Percentiles rank a stretch among this genome's conserved stretches.
Conservation (phyloP, 1,284 basidiomycete genomes). For the Fomes fomentarius region DNA sequence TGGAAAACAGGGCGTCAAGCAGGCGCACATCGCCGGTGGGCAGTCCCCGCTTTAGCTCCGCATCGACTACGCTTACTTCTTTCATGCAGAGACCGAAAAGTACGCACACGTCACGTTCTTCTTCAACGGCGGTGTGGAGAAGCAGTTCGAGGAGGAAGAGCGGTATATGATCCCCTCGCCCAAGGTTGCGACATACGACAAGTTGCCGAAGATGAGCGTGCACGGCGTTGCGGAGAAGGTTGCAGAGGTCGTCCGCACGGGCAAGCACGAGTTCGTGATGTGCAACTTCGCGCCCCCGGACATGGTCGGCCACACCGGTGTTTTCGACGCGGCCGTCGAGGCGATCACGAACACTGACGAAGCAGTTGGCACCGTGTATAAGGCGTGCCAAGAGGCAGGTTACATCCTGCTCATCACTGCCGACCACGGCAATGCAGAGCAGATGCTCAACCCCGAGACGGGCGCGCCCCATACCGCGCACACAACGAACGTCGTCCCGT, state of each 20-base stretch:
- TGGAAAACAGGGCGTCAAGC: slow-evolving; percentile 74
- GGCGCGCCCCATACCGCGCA: slow-evolving; percentile 87
- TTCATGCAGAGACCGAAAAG: slow-evolving; percentile 80
- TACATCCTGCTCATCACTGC: slow-evolving; percentile 87
- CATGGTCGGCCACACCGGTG: slow-evolving; percentile 93
- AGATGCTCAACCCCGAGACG: slow-evolving; percentile 86
- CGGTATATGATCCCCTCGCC: slow-evolving; percentile 89
- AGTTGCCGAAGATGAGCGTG: slow-evolving; percentile 86
- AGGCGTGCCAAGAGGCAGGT: slow-evolving; percentile 82
- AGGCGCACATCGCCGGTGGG: slow-evolving; percentile 83
- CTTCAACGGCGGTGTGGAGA: slow-evolving; percentile 94
- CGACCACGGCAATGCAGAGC: slow-evolving; percentile 93
- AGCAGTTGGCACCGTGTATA: slow-evolving; percentile 84
- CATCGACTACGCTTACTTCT: neutral
- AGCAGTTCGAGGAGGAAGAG: slow-evolving; percentile 84
- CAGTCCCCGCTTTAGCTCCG: neutral
- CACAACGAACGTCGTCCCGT: slow-evolving; percentile 84
- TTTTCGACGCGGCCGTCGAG: slow-evolving; percentile 85
- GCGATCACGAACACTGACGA: slow-evolving; percentile 84
- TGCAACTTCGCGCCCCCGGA: slow-evolving; percentile 96
- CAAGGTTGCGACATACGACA: slow-evolving; percentile 89
- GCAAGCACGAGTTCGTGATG: slow-evolving; percentile 87
- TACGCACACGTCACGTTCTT: slow-evolving; percentile 97
- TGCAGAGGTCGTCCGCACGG: slow-evolving; percentile 74
- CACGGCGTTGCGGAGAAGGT: slow-evolving; percentile 88